Evolutionary conservation across 1,284 basidiomycete genomes (phyloP).

Genomic region (Takashimella koratensis): DNA sequence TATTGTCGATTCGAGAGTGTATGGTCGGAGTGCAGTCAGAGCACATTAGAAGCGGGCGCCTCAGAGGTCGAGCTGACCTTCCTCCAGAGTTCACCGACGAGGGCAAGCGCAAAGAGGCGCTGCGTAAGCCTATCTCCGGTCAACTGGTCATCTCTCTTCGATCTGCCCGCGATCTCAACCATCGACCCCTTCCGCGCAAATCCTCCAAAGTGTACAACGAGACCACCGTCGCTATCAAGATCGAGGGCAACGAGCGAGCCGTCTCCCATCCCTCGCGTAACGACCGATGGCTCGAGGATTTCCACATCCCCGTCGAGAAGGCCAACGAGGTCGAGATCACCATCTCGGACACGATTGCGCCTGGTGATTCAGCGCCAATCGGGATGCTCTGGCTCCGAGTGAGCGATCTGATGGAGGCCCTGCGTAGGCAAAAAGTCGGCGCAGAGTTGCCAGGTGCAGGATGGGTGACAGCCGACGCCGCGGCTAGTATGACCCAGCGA

Average conservation of each 20-base stretch:
- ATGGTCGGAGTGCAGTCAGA: no score
- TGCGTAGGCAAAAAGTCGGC: constrained; percentile 86
- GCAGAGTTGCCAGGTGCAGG: constrained; percentile 71
- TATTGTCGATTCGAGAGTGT: no score
- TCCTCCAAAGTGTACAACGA: constrained; percentile 73
- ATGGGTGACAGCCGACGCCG: constrained; percentile 80
- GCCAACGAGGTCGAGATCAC: constrained; percentile 98
- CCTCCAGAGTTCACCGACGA: constrained; percentile 55
- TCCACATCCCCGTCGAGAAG: constrained; percentile 94
- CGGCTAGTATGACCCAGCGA: constrained; percentile 41
- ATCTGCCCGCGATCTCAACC: constrained; percentile 89
- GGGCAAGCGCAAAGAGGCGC: constrained; percentile 82
- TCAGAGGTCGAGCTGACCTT: constrained; percentile 2
- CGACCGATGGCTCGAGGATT: constrained; percentile 97
- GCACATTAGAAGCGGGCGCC: no score
- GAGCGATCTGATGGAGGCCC: constrained; percentile 90
- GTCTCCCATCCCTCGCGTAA: constrained; percentile 88
- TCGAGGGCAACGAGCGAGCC: constrained; percentile 91
- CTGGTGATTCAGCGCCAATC: constrained; percentile 78
- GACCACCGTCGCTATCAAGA: constrained; percentile 89
- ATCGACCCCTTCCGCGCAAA: constrained; percentile 74
- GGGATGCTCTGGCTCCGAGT: constrained; percentile 95
- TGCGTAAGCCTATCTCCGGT: constrained; percentile 90
- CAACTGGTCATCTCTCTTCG: constrained; percentile 86
- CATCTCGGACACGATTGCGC: constrained; percentile 86